A percentile compares a stretch with the other conserved stretches of the same genome.
These are phyloP conservation scores for Grigorovia yakushimaensis DNA, from an alignment of 805 yeast genomes.

Conservation along the genomic window DNA sequence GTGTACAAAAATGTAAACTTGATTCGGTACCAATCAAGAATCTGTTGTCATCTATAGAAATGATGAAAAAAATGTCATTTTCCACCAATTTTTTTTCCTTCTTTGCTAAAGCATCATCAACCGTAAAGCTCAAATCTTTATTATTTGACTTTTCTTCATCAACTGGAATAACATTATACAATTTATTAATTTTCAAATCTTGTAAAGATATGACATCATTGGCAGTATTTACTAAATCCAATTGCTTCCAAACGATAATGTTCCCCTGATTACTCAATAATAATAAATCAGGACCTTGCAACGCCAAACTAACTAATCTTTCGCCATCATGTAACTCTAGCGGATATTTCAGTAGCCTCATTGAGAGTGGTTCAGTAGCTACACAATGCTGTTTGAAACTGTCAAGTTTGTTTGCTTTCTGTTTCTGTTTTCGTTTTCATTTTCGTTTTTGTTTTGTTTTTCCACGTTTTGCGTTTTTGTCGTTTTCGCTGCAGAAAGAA, in stretches of 20 bases:
- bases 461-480: too few relatives aligned
- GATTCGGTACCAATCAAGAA: not conserved
- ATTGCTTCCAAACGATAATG: slow-evolving; percentile 22
- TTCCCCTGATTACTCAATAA: slow-evolving; percentile 18
- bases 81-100: not conserved
- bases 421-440: too few relatives aligned
- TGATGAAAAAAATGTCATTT: not conserved
- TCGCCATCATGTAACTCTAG: slow-evolving; percentile 12
- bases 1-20: slow-evolving; percentile 13
- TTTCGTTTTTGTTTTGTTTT: too few relatives aligned
- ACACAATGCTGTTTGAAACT: too few relatives aligned
- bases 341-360: slow-evolving; percentile 26
- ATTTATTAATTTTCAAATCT: slow-evolving; percentile 5
- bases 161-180: slow-evolving; percentile 6
- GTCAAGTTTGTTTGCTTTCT: too few relatives aligned
- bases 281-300: slow-evolving; percentile 10
- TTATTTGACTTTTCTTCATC: too few relatives aligned
- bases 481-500: too few relatives aligned
- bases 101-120: slow-evolving; percentile 1
- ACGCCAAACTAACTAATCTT: slow-evolving; percentile 16
- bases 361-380: too few relatives aligned
- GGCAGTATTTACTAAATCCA: slow-evolving; percentile 22
- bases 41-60: not conserved
- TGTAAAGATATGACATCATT: slow-evolving; percentile 16
- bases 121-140: too few relatives aligned